phyloP scores from a whole-genome alignment of 495 filamentous ascomycete species.

The Neurospora tetraspora region DNA sequence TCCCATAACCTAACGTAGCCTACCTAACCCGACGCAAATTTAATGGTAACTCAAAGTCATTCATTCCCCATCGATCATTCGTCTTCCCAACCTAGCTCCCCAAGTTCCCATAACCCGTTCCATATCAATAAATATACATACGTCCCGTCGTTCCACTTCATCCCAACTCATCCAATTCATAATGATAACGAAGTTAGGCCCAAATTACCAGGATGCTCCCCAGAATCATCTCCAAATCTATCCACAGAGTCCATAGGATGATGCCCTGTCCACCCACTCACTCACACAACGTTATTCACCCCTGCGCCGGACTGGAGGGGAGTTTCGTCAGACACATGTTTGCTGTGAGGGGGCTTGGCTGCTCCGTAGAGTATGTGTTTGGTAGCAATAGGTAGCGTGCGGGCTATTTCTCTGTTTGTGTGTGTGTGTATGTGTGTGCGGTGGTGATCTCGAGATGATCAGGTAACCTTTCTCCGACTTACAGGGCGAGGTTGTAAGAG shows the following conservation, averaged over 20 bases:
- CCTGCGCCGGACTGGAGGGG: not conserved
- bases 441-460: too few species aligned
- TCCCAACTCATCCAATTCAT: not conserved
- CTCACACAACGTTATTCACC: not conserved
- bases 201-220: not conserved
- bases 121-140: not conserved
- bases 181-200: not conserved
- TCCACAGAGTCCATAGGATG: too few species aligned
- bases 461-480: constrained; percentile 8
- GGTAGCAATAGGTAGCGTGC: not conserved
- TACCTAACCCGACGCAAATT: not conserved
- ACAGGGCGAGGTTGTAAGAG: constrained; percentile 88
- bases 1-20: not conserved
- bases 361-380: not conserved
- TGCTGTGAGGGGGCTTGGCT: not conserved
- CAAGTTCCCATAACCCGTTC: not conserved
- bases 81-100: not conserved
- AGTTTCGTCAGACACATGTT: not conserved
- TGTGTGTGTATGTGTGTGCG: not conserved
- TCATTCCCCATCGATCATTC: not conserved
- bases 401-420: not conserved
- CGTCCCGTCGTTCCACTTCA: not conserved
- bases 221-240: not conserved
- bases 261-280: not conserved
- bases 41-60: not conserved